Conservation (phyloP, 2,329 filamentous ascomycete genomes). For the Grosmannia huntii region DNA sequence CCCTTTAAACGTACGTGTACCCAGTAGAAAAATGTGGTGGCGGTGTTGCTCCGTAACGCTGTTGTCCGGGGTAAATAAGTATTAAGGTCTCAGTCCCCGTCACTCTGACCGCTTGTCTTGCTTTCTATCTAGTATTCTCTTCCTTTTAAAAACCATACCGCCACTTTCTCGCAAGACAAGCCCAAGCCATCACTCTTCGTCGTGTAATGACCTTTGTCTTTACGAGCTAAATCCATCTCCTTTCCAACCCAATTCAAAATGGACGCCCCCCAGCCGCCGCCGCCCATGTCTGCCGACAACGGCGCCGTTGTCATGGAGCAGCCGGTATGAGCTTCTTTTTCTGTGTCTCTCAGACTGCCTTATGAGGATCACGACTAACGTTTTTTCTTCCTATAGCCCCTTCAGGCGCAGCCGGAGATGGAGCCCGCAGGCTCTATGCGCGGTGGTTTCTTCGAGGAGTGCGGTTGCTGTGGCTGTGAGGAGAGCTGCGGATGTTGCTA, state of each 20-base stretch:
- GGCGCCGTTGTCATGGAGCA: slow-evolving; percentile 17
- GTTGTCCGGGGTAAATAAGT: slow-evolving; percentile 3
- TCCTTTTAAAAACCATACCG: not conserved
- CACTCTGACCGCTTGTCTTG: not conserved
- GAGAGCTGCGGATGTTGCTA: slow-evolving; percentile 19
- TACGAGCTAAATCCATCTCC: not conserved
- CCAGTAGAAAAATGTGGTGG: not conserved
- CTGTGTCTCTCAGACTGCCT: not conserved
- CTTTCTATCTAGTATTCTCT: not conserved
- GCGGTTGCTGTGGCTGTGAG: slow-evolving; percentile 18
- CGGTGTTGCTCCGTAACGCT: not conserved
- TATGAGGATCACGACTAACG: not conserved
- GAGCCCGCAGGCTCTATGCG: slow-evolving; percentile 15
- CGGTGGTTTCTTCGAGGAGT: slow-evolving; percentile 21
- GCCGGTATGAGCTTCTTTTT: slow-evolving; percentile 14
- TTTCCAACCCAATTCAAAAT: slow-evolving; percentile 5
- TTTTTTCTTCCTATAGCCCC: slow-evolving; percentile 7
- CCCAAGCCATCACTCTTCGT: not conserved
- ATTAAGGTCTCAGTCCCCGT: not conserved
- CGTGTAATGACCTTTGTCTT: not conserved
- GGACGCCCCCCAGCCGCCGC: slow-evolving; percentile 17
- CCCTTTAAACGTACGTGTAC: not conserved
- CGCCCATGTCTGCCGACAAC: slow-evolving; percentile 18
- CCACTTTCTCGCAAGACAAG: not conserved
- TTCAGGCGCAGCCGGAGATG: slow-evolving; percentile 18